phyloP scores from a whole-genome alignment of 345 rosid genomes.

The Balakata baccata region DNA sequence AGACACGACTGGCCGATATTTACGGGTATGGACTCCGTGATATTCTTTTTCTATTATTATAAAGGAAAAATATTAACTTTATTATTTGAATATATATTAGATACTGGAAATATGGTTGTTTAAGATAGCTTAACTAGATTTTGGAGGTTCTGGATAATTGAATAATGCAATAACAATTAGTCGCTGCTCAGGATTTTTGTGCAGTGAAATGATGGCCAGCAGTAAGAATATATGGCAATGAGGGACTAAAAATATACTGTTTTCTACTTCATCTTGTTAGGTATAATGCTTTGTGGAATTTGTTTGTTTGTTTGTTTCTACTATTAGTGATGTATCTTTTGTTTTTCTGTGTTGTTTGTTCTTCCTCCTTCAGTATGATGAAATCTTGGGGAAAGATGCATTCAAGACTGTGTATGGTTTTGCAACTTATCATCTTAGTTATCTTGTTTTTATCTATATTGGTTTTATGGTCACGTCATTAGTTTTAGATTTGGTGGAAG shows the following conservation, averaged over 20 bases:
- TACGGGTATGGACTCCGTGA: constrained; percentile 52
- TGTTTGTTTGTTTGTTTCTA: background rate
- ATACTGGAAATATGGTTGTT: background rate
- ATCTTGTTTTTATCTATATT: background rate
- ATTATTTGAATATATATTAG: background rate
- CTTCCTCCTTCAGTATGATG: constrained; percentile 60
- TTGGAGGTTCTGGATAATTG: background rate
- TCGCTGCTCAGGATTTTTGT: background rate
- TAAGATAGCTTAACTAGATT: background rate
- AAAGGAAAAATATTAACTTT: background rate
- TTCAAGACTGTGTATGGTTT: constrained; percentile 97
- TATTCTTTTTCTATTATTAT: background rate
- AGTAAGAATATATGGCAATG: too few relatives aligned
- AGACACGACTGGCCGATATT: constrained; percentile 76
- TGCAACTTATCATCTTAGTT: constrained; percentile 20
- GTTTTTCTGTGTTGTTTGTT: constrained; percentile 14
- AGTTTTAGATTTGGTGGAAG: background rate
- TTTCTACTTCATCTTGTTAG: background rate
- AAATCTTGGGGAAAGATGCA: constrained; percentile 85
- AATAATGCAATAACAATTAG: background rate
- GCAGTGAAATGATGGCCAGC: background rate
- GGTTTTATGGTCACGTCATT: background rate
- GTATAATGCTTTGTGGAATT: background rate
- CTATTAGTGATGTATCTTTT: constrained; percentile 5
- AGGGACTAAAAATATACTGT: background rate